phyloP scores from a whole-genome alignment of 2,329 filamentous ascomycete genomes.

The Pestalotiopsis sp. region DNA sequence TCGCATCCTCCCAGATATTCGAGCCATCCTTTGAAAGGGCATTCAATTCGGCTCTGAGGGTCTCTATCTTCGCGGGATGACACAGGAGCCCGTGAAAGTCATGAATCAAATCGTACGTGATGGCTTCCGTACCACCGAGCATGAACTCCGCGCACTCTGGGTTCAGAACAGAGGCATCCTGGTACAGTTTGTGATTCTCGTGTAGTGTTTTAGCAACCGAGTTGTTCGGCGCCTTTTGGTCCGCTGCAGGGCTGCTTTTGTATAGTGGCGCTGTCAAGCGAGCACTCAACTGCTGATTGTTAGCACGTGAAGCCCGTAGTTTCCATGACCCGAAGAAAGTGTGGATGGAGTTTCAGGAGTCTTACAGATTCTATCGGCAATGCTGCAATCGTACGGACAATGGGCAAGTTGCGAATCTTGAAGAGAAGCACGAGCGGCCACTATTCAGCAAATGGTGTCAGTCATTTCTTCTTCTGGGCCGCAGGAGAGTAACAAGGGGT shows the following conservation, averaged over 20 bases:
- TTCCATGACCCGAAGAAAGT: background rate
- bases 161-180: background rate
- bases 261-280: background rate
- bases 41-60: background rate
- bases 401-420: background rate
- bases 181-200: background rate
- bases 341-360: too few relatives aligned
- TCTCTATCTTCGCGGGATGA: background rate
- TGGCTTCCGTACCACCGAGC: constrained; percentile 1
- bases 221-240: background rate
- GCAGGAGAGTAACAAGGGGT: too few relatives aligned
- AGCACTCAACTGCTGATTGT: background rate
- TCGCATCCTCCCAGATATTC: background rate
- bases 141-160: constrained; percentile 8
- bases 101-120: constrained; percentile 4
- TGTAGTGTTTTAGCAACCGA: background rate
- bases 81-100: constrained; percentile 1
- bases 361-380: constrained; percentile 4
- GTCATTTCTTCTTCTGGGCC: too few relatives aligned
- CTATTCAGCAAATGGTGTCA: too few relatives aligned
- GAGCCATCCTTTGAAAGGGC: background rate
- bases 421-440: constrained; percentile 2
- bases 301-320: background rate
- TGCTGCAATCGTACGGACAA: background rate
- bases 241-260: background rate